A percentile compares a stretch with the other conserved stretches of the same genome.
Evolutionary conservation across 2,329 filamentous ascomycete genomes (phyloP).

Genomic region (Mycosphaerella sp.): DNA sequence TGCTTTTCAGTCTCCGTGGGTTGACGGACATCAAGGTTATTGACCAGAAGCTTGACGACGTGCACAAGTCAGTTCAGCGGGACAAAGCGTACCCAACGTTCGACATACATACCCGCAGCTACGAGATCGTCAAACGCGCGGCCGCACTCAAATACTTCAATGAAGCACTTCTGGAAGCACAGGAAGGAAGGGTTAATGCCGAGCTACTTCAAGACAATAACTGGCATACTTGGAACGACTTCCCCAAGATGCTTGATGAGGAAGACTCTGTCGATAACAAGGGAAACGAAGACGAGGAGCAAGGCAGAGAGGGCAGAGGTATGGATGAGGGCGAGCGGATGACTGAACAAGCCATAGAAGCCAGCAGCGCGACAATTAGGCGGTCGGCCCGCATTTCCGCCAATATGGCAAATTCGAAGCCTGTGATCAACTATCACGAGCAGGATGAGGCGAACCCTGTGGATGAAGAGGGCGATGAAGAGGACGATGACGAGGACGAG

Average conservation of each 20-base stretch:
- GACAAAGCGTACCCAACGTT: slow-evolving; percentile 16
- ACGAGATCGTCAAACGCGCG: slow-evolving; percentile 11
- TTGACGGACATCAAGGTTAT: slow-evolving; percentile 18
- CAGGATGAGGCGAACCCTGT: neutral
- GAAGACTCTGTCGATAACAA: neutral
- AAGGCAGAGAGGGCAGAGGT: neutral
- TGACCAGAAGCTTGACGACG: slow-evolving; percentile 12
- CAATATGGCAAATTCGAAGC: neutral
- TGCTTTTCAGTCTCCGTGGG: slow-evolving; percentile 20
- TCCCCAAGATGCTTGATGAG: slow-evolving; percentile 16
- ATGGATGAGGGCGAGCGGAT: neutral
- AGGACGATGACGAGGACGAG: neutral
- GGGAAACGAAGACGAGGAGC: neutral
- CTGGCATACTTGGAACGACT: slow-evolving; percentile 22
- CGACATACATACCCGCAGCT: neutral
- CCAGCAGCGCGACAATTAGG: neutral
- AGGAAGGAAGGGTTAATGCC: slow-evolving; percentile 19
- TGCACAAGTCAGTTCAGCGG: slow-evolving; percentile 7
- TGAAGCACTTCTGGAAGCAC: slow-evolving; percentile 19
- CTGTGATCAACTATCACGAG: neutral
- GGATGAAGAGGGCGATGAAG: neutral
- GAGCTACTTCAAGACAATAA: slow-evolving; percentile 18
- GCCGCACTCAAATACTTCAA: slow-evolving; percentile 22
- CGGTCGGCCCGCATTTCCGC: slow-evolving; percentile 6
- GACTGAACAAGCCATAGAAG: neutral